A percentile compares a stretch with the other conserved stretches of the same genome.
phyloP scores from a whole-genome alignment of 495 filamentous ascomycete species.

The Lichenothelia convexa region DNA sequence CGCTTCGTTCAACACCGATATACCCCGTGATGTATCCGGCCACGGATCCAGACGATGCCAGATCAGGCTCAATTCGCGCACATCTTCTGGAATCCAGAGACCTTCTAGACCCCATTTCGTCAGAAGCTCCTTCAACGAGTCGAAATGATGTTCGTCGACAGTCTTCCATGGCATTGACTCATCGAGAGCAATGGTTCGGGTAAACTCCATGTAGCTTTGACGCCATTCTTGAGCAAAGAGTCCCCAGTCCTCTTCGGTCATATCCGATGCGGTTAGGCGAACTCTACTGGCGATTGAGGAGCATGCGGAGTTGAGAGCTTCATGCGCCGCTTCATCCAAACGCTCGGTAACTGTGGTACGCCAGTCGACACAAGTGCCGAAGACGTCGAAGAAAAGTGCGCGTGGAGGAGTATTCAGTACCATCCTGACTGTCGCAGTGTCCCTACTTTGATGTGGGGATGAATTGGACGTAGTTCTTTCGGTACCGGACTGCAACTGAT shows the following conservation, averaged over 20 bases:
- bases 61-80: slow-evolving; percentile 34
- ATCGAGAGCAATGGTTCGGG: slow-evolving; percentile 26
- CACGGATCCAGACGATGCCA: slow-evolving; percentile 62
- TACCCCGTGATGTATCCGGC: slow-evolving; percentile 40
- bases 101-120: slow-evolving; percentile 31
- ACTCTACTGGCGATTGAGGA: slow-evolving; percentile 27
- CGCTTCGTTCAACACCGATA: slow-evolving; percentile 33
- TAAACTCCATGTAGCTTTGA: slow-evolving; percentile 41
- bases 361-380: slow-evolving; percentile 67
- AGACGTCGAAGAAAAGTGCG: slow-evolving; percentile 46
- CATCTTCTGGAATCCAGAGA: slow-evolving; percentile 40
- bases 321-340: slow-evolving; percentile 23
- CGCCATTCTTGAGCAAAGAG: slow-evolving; percentile 51
- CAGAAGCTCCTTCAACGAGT: slow-evolving; percentile 39
- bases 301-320: slow-evolving; percentile 24
- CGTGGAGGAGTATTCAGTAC: slow-evolving; percentile 18
- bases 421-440: no score
- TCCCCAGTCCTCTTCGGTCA: slow-evolving; percentile 40
- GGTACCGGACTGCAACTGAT: no score
- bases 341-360: slow-evolving; percentile 37
- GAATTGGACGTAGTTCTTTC: no score
- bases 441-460: no score
- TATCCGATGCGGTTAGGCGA: slow-evolving; percentile 27
- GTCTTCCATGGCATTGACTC: slow-evolving; percentile 20
- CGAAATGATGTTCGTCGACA: slow-evolving; percentile 48